A percentile compares a stretch with the other conserved stretches of the same genome.
Conservation (phyloP, 176 grass and related monocot genomes). For the Pontederia crassipes region DNA sequence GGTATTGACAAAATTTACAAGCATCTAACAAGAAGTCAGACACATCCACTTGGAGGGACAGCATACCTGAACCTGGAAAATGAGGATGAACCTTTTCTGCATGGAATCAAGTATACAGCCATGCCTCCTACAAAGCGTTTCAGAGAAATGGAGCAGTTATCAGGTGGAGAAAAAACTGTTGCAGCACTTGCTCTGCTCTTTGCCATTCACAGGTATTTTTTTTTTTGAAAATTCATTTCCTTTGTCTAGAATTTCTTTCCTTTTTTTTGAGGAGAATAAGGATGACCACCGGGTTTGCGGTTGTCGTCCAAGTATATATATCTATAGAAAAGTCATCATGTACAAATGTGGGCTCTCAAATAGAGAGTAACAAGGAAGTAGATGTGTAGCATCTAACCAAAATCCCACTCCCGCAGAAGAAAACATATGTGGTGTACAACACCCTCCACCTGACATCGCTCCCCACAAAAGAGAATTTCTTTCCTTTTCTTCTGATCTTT, state of each 20-base stretch:
- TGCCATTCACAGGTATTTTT: conserved; percentile 86
- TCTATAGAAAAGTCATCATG: too few relatives aligned
- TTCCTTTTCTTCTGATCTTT: too few relatives aligned
- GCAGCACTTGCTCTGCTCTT: conserved; percentile 95
- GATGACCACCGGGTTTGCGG: neutral
- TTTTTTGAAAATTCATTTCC: conserved; percentile 8
- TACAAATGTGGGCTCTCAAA: too few relatives aligned
- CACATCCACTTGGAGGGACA: conserved; percentile 93
- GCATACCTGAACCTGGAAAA: conserved; percentile 97
- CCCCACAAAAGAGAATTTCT: neutral
- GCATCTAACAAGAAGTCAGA: conserved; percentile 90
- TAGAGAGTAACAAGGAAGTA: too few relatives aligned
- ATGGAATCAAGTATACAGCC: conserved; percentile 97
- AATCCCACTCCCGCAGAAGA: too few relatives aligned
- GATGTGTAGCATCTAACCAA: too few relatives aligned
- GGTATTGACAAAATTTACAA: conserved; percentile 98
- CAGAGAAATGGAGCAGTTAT: conserved; percentile 98
- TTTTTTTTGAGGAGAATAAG: neutral
- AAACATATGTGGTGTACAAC: too few relatives aligned
- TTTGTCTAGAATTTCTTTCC: neutral
- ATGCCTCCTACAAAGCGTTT: conserved; percentile 98
- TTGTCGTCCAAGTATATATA: neutral
- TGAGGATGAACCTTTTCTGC: conserved; percentile 86
- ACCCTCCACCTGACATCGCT: too few relatives aligned
- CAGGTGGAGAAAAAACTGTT: conserved; percentile 94